These are phyloP conservation scores for Flaveria robusta DNA, from an alignment of 129 eudicot genomes.

Conservation along the genomic window DNA sequence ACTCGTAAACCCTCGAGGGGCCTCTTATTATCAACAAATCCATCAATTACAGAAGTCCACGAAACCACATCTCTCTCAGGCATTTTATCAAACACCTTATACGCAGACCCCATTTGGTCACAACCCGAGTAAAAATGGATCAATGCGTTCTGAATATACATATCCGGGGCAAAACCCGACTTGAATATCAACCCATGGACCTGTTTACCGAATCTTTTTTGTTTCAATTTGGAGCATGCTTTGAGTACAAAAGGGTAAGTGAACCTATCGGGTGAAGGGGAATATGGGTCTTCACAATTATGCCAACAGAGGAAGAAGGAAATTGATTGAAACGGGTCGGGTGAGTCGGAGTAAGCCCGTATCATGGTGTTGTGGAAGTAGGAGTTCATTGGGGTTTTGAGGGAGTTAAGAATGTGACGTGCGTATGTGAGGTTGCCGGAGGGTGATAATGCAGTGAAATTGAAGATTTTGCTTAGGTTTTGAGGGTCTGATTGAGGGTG, in stretches of 20 bases:
- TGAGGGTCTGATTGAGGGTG: conserved; percentile 32
- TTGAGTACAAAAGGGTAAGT: conserved; percentile 59
- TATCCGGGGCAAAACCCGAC: conserved; percentile 36
- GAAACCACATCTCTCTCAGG: conserved; percentile 48
- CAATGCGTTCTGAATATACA: conserved; percentile 36
- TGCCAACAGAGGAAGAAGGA: conserved; percentile 48
- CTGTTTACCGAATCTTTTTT: conserved; percentile 40
- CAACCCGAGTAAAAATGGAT: conserved; percentile 45
- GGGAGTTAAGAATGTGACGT: conserved; percentile 50
- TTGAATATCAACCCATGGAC: conserved; percentile 42
- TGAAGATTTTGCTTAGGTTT: conserved; percentile 50
- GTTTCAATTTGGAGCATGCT: conserved; percentile 41
- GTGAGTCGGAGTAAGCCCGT: conserved; percentile 47
- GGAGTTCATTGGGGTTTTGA: conserved; percentile 44
- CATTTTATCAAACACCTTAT: conserved; percentile 60
- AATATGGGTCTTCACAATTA: conserved; percentile 7
- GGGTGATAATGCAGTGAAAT: conserved; percentile 59
- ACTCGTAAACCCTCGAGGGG: conserved; percentile 35
- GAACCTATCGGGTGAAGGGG: conserved; percentile 48
- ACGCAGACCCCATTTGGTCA: conserved; percentile 27
- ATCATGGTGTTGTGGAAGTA: conserved; percentile 64
- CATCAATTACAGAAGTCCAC: conserved; percentile 54
- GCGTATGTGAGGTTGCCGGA: conserved; percentile 52
- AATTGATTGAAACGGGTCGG: conserved; percentile 45
- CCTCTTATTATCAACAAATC: conserved; percentile 44